These are phyloP conservation scores for Lithospermum erythrorhizon DNA, from an alignment of 257 asterid genomes.

Conservation along the genomic window DNA sequence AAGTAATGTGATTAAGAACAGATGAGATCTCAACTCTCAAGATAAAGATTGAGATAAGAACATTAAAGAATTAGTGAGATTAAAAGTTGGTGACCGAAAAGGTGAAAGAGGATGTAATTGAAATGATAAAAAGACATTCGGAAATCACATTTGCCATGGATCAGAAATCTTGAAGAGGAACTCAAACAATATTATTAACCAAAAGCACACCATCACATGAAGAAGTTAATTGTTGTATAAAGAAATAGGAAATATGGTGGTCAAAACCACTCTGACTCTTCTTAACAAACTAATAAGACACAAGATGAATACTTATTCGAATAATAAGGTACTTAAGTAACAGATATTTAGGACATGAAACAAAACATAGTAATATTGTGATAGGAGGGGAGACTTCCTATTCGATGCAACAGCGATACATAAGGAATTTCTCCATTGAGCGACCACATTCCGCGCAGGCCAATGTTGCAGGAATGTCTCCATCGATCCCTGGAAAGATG, in stretches of 20 bases:
- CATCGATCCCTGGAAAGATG: slow-evolving; percentile 55
- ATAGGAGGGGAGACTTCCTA: slow-evolving; percentile 11
- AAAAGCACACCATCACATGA: too few species aligned
- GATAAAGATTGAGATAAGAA: too few species aligned
- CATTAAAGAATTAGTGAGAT: too few species aligned
- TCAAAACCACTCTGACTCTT: background rate
- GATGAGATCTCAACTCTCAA: too few species aligned
- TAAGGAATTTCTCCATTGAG: slow-evolving; percentile 66
- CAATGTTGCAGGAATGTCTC: slow-evolving; percentile 59
- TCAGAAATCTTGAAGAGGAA: background rate
- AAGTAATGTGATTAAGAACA: too few species aligned
- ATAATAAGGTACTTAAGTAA: background rate
- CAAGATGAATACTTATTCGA: background rate
- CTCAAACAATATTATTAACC: background rate
- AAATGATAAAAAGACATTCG: background rate
- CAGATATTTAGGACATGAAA: background rate
- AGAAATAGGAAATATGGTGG: background rate
- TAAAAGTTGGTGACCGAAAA: background rate
- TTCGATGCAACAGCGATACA: slow-evolving; percentile 78
- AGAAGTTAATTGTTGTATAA: background rate
- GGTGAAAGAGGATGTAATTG: background rate
- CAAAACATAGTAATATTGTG: background rate
- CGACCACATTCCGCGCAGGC: slow-evolving; percentile 67
- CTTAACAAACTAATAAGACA: background rate
- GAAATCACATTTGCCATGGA: too few species aligned